These are phyloP conservation scores for Starmerella riodocensis DNA, from an alignment of 805 yeast species.

Conservation along the genomic window DNA sequence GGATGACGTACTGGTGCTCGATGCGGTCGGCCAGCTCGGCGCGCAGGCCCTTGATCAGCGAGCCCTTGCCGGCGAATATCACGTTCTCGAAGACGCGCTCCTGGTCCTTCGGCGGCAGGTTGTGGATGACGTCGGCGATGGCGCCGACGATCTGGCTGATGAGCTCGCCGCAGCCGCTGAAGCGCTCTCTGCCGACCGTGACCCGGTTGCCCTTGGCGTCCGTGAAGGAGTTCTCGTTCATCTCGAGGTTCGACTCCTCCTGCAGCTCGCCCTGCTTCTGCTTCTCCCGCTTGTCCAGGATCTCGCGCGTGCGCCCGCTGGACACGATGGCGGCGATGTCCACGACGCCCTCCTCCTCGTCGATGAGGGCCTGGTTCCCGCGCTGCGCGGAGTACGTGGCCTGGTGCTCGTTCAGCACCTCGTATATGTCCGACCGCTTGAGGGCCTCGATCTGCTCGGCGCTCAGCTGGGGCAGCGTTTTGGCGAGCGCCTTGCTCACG, in stretches of 20 bases:
- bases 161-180: slow-evolving; percentile 59
- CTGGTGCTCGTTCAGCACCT: slow-evolving; percentile 61
- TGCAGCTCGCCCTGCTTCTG: slow-evolving; percentile 30
- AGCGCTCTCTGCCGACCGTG: slow-evolving; percentile 80
- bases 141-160: slow-evolving; percentile 42
- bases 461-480: slow-evolving; percentile 45
- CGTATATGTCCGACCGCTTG: slow-evolving; percentile 63
- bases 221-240: slow-evolving; percentile 57
- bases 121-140: slow-evolving; percentile 40
- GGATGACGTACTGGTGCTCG: slow-evolving; percentile 40
- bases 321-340: slow-evolving; percentile 86
- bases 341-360: slow-evolving; percentile 56
- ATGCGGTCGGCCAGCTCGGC: slow-evolving; percentile 53
- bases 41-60: slow-evolving; percentile 59
- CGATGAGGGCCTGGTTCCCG: slow-evolving; percentile 23
- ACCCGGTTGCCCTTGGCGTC: slow-evolving; percentile 46
- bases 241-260: slow-evolving; percentile 43
- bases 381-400: slow-evolving; percentile 36
- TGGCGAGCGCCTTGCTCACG: slow-evolving; percentile 43
- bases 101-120: slow-evolving; percentile 54
- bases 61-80: slow-evolving; percentile 65
- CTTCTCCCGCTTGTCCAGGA: slow-evolving; percentile 50
- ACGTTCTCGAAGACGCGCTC: slow-evolving; percentile 79
- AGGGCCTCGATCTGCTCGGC: slow-evolving; percentile 54
- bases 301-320: slow-evolving; percentile 58